Evolutionary conservation across 805 yeast species (phyloP).

Genomic region (Spathaspora arborariae): DNA sequence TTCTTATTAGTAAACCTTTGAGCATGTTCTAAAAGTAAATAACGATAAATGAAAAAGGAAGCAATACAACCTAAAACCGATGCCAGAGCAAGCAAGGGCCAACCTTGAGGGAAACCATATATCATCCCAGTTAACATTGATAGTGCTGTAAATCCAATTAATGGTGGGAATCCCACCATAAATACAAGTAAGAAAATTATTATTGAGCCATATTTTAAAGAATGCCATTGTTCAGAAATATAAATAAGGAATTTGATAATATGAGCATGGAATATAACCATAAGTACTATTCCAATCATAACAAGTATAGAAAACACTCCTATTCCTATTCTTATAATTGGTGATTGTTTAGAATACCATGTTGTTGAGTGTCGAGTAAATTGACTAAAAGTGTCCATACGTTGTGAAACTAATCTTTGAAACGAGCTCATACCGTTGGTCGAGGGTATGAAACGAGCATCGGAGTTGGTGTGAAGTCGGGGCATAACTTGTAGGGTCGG

Average conservation of each 20-base stretch:
- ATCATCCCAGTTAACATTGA: conserved; percentile 72
- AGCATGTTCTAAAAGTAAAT: conserved; percentile 55
- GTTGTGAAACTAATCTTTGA: neutral
- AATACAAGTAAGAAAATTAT: conserved; percentile 53
- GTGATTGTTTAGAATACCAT: conserved; percentile 20
- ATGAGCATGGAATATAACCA: conserved; percentile 30
- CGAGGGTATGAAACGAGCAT: neutral
- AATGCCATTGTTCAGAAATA: conserved; percentile 44
- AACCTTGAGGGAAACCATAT: conserved; percentile 78
- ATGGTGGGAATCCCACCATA: conserved; percentile 82
- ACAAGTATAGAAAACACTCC: conserved; percentile 12
- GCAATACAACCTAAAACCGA: conserved; percentile 69
- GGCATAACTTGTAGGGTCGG: neutral
- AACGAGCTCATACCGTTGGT: neutral
- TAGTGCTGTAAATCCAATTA: conserved; percentile 75
- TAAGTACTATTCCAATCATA: conserved; percentile 10
- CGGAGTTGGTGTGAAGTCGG: neutral
- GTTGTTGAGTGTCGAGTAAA: conserved; percentile 2
- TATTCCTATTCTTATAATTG: conserved; percentile 9
- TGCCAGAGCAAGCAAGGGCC: conserved; percentile 69
- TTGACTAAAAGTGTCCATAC: neutral
- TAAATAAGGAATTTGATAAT: conserved; percentile 35
- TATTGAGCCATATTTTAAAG: conserved; percentile 36
- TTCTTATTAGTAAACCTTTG: conserved; percentile 55
- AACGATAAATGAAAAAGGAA: conserved; percentile 69